Percentiles rank a stretch among this genome's conserved stretches.
These are phyloP conservation scores for Fraxinus angustifolia DNA, from an alignment of 305 asterid species.

Conservation along the genomic window DNA sequence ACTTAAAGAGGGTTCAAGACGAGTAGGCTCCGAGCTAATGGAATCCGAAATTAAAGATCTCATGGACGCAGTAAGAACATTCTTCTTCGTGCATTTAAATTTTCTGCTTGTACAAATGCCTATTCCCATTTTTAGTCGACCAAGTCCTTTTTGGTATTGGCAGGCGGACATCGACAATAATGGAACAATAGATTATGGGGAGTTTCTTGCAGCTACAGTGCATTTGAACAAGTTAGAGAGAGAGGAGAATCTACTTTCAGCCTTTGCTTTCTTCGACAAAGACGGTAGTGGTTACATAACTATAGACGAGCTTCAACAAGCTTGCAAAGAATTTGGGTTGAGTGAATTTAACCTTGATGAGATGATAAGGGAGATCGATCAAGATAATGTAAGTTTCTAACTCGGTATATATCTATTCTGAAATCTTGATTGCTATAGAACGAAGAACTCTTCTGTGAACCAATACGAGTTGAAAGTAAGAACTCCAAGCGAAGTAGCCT, in stretches of 20 bases:
- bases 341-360: constrained; percentile 77
- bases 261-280: constrained; percentile 78
- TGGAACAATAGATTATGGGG: constrained; percentile 86
- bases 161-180: constrained; percentile 88
- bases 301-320: constrained; percentile 81
- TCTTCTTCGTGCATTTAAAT: neutral
- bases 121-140: neutral
- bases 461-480: neutral
- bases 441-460: neutral
- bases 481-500: neutral
- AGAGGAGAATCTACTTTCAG: constrained; percentile 73
- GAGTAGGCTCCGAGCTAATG: constrained; percentile 78
- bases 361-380: constrained; percentile 77
- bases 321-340: constrained; percentile 78
- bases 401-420: neutral
- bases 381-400: constrained; percentile 59
- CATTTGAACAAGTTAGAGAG: constrained; percentile 83
- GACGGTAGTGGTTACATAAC: constrained; percentile 89
- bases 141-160: constrained; percentile 8
- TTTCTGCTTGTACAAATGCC: neutral
- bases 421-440: neutral
- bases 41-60: constrained; percentile 79
- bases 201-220: constrained; percentile 87
- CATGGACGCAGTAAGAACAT: constrained; percentile 62
- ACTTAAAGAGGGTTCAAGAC: constrained; percentile 68